Evolutionary conservation across 2,329 filamentous ascomycete genomes (phyloP).

Genomic region (Sarocladiaceae sp.): DNA sequence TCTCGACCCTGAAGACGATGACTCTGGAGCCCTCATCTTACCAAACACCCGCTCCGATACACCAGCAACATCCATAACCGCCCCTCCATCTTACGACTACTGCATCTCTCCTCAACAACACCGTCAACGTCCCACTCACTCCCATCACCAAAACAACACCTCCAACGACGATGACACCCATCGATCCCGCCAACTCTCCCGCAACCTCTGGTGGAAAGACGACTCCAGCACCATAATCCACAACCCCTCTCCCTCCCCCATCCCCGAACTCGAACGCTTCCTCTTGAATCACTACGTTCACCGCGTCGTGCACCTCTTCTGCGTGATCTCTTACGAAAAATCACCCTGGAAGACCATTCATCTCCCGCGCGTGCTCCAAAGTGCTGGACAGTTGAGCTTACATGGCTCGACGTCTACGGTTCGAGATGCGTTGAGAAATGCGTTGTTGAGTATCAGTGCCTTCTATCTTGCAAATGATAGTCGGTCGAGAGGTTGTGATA

Average conservation of each 20-base stretch:
- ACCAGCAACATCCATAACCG: background rate
- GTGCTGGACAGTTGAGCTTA: conserved; percentile 13
- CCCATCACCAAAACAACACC: too few species aligned
- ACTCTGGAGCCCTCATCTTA: background rate
- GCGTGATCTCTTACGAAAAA: conserved; percentile 14
- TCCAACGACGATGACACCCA: too few species aligned
- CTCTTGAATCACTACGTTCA: conserved; percentile 4
- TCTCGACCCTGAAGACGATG: background rate
- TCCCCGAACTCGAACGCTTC: background rate
- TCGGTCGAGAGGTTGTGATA: background rate
- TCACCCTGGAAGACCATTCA: conserved; percentile 16
- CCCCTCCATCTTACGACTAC: background rate
- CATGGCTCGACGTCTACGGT: conserved; percentile 12
- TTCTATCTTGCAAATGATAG: conserved; percentile 14
- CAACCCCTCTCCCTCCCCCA: background rate
- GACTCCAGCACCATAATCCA: background rate
- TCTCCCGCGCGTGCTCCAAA: conserved; percentile 13
- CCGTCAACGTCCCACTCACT: too few species aligned
- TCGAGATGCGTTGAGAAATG: conserved; percentile 12
- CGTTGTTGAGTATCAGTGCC: conserved; percentile 15
- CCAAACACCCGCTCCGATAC: too few species aligned
- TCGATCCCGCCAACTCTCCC: too few species aligned
- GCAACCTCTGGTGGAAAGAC: conserved; percentile 1
- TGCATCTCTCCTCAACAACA: background rate
- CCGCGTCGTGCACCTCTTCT: conserved; percentile 13